phyloP scores from a whole-genome alignment of 768 basidiomycete species.

The Termitomyces sp. region DNA sequence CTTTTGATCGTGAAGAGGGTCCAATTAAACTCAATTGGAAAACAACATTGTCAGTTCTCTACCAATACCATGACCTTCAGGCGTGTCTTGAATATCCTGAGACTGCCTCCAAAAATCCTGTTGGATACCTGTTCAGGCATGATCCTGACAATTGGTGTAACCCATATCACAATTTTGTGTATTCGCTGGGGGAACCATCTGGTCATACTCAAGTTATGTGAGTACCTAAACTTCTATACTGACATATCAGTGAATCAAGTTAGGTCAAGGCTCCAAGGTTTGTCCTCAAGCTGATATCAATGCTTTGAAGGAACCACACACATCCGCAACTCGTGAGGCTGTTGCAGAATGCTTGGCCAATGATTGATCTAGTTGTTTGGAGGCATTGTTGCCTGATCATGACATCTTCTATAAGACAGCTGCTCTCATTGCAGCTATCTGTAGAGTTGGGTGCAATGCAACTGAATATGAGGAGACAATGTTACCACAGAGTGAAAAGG shows the following conservation, averaged over 20 bases:
- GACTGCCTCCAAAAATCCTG: conserved; percentile 6
- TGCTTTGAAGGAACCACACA: conserved; percentile 5
- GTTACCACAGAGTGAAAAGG: background rate
- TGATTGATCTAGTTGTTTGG: background rate
- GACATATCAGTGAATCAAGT: too few species aligned
- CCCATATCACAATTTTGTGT: conserved; percentile 12
- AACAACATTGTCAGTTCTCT: conserved; percentile 8
- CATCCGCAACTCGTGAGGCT: conserved; percentile 9
- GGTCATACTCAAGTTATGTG: conserved; percentile 7
- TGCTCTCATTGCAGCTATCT: background rate
- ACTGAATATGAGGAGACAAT: background rate
- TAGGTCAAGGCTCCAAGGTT: conserved; percentile 17
- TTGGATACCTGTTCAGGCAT: conserved; percentile 11
- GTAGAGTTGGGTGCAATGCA: background rate
- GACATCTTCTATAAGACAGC: background rate
- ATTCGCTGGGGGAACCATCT: conserved; percentile 11
- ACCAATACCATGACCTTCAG: conserved; percentile 7
- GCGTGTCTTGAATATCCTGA: conserved; percentile 13
- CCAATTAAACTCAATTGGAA: conserved; percentile 10
- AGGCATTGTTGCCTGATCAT: background rate
- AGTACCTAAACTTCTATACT: too few species aligned
- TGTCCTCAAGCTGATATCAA: conserved; percentile 11
- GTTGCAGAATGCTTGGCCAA: background rate
- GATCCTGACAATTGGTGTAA: conserved; percentile 11
- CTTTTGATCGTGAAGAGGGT: too few species aligned